Percentiles rank a stretch among this genome's conserved stretches.
Conservation (phyloP, 75 land plant genomes). For the Larix kaempferi region DNA sequence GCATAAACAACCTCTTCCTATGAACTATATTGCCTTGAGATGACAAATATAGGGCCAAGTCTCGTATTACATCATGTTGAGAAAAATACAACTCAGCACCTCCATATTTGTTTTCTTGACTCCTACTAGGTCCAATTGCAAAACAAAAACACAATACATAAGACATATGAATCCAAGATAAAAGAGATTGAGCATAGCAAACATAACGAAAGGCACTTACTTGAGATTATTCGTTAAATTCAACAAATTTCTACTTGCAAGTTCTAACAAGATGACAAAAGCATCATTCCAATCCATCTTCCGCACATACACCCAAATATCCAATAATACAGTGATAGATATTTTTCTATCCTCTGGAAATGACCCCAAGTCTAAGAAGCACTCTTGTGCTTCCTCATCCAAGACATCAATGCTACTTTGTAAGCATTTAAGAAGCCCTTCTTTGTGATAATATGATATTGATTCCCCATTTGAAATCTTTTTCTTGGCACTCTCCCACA, state of each 20-base stretch:
- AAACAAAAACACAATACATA: constrained; percentile 32
- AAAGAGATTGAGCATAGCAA: not conserved
- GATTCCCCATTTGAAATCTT: constrained; percentile 34
- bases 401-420: constrained; percentile 3
- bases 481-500: constrained; percentile 42
- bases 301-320: constrained; percentile 51
- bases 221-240: constrained; percentile 33
- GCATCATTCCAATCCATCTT: constrained; percentile 53
- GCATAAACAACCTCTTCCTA: too few relatives aligned
- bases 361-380: constrained; percentile 55
- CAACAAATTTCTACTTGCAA: constrained; percentile 44
- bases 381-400: constrained; percentile 27
- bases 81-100: not conserved
- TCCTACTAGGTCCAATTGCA: not conserved
- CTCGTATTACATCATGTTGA: too few relatives aligned
- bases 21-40: too few relatives aligned
- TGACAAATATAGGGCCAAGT: too few relatives aligned
- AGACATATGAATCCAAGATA: constrained; percentile 33
- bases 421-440: constrained; percentile 33
- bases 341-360: constrained; percentile 63
- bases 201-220: not conserved
- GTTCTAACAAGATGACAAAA: constrained; percentile 41
- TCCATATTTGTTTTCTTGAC: constrained; percentile 9
- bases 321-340: constrained; percentile 41
- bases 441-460: constrained; percentile 43